These are phyloP conservation scores for Hypoxylon sp. DNA, from an alignment of 2,329 filamentous ascomycete species.

Conservation along the genomic window DNA sequence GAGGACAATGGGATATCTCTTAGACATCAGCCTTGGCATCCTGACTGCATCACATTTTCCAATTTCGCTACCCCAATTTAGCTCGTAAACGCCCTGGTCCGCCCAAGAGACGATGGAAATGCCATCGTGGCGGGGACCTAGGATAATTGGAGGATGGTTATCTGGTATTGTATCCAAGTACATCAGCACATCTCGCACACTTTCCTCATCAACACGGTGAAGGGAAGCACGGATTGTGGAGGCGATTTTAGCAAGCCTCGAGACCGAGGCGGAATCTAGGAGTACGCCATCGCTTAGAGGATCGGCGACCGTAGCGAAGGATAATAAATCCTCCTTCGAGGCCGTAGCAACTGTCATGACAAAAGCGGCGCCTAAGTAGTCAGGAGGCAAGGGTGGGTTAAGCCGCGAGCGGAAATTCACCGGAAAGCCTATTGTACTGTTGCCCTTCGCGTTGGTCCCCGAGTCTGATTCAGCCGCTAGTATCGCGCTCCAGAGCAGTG, in stretches of 20 bases:
- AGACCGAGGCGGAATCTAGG: constrained; percentile 10
- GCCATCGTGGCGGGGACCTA: constrained; percentile 44
- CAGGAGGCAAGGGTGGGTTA: constrained; percentile 42
- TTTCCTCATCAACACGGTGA: constrained; percentile 37
- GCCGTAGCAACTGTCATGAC: constrained; percentile 46
- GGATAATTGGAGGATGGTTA: constrained; percentile 28
- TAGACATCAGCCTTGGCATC: constrained; percentile 41
- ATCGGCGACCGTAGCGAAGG: constrained; percentile 17
- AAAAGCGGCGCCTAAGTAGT: constrained; percentile 53
- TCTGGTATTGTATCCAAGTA: constrained; percentile 39
- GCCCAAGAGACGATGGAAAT: constrained; percentile 56
- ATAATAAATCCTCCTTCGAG: constrained; percentile 32
- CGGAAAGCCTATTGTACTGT: constrained; percentile 49
- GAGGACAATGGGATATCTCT: constrained; percentile 51
- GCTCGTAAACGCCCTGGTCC: constrained; percentile 47
- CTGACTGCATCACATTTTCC: constrained; percentile 52
- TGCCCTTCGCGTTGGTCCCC: not conserved
- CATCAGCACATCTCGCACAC: constrained; percentile 41
- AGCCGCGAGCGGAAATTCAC: constrained; percentile 50
- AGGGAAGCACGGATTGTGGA: constrained; percentile 44
- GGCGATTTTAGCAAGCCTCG: constrained; percentile 42
- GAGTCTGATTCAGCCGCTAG: constrained; percentile 37
- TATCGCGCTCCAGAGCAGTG: constrained; percentile 51
- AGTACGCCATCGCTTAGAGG: not conserved
- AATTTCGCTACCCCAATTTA: constrained; percentile 49